Percentiles rank a stretch among this genome's conserved stretches.
Conservation (phyloP, 1,139 yeast species). For the Spencermartinsiella ligniputridi region DNA sequence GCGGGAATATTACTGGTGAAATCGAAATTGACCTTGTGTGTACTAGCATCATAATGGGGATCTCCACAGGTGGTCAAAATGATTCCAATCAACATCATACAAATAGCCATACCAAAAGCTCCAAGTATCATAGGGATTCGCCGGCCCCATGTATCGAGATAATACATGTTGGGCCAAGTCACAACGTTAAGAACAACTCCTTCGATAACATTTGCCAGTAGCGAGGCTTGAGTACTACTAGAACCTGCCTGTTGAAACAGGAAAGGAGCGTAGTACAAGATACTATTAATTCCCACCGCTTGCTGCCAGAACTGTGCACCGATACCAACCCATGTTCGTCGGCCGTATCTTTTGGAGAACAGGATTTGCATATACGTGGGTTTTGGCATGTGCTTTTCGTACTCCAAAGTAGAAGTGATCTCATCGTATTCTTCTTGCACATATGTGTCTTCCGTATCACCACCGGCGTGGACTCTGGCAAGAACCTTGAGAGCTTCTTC, state of each 20-base stretch:
- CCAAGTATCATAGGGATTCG: slow-evolving; percentile 62
- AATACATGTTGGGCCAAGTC: slow-evolving; percentile 20
- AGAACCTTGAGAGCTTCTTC: slow-evolving; percentile 59
- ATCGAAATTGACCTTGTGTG: slow-evolving; percentile 19
- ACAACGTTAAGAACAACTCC: slow-evolving; percentile 18
- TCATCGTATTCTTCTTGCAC: slow-evolving; percentile 55
- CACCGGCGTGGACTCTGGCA: slow-evolving; percentile 47
- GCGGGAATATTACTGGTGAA: slow-evolving; percentile 37
- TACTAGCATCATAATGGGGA: slow-evolving; percentile 35
- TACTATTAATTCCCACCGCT: slow-evolving; percentile 72
- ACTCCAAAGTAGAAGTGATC: slow-evolving; percentile 59
- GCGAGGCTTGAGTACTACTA: slow-evolving; percentile 52
- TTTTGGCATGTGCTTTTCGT: slow-evolving; percentile 53
- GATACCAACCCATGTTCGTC: slow-evolving; percentile 18
- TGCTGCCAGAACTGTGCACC: slow-evolving; percentile 44
- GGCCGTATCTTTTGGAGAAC: slow-evolving; percentile 43
- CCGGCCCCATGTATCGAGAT: slow-evolving; percentile 35
- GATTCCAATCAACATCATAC: slow-evolving; percentile 61
- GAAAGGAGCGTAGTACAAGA: slow-evolving; percentile 76
- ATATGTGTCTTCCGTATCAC: slow-evolving; percentile 53
- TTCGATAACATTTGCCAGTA: slow-evolving; percentile 60
- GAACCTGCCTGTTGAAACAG: slow-evolving; percentile 72
- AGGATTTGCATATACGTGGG: slow-evolving; percentile 56
- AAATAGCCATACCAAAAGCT: slow-evolving; percentile 55
- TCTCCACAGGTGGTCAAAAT: slow-evolving; percentile 37